A percentile compares a stretch with the other conserved stretches of the same genome.
Evolutionary conservation across 805 yeast species (phyloP).

Genomic region (Cyberlindnera misumaiensis): DNA sequence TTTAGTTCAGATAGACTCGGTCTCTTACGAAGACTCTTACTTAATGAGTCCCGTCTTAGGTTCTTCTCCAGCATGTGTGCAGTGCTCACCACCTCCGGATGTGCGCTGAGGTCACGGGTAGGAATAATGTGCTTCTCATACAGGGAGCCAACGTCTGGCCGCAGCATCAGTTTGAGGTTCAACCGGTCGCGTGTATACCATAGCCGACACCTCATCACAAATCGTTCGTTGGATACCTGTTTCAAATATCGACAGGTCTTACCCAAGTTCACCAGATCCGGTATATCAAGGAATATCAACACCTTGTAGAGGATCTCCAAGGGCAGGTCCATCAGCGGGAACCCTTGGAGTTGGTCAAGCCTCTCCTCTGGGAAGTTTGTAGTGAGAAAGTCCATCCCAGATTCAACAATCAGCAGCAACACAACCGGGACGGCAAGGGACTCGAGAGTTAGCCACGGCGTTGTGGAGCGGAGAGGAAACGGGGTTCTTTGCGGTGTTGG

Average conservation of each 20-base stretch:
- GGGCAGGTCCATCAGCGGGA: slow-evolving; percentile 20
- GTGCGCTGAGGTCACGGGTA: slow-evolving; percentile 3
- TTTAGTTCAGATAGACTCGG: slow-evolving; percentile 16
- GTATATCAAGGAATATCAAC: slow-evolving; percentile 18
- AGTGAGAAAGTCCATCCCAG: slow-evolving; percentile 19
- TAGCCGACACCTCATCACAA: slow-evolving; percentile 16
- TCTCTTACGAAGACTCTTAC: slow-evolving; percentile 15
- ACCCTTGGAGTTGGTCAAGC: slow-evolving; percentile 9
- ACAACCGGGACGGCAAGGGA: not conserved
- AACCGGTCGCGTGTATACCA: slow-evolving; percentile 15
- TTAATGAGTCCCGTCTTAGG: slow-evolving; percentile 13
- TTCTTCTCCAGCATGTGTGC: slow-evolving; percentile 9
- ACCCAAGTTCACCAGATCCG: slow-evolving; percentile 14
- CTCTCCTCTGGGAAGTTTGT: slow-evolving; percentile 16
- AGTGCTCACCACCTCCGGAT: slow-evolving; percentile 3
- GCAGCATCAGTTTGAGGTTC: not conserved
- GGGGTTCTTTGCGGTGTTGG: too few relatives aligned
- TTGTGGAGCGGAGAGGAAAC: not conserved
- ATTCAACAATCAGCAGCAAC: not conserved
- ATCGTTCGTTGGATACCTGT: slow-evolving; percentile 16
- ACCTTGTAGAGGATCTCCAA: slow-evolving; percentile 19
- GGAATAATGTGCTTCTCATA: slow-evolving; percentile 18
- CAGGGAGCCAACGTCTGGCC: slow-evolving; percentile 12
- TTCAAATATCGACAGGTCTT: slow-evolving; percentile 15
- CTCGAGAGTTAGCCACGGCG: not conserved